These are phyloP conservation scores for Solidago caesia DNA, from an alignment of 129 eudicot species.

Conservation along the genomic window DNA sequence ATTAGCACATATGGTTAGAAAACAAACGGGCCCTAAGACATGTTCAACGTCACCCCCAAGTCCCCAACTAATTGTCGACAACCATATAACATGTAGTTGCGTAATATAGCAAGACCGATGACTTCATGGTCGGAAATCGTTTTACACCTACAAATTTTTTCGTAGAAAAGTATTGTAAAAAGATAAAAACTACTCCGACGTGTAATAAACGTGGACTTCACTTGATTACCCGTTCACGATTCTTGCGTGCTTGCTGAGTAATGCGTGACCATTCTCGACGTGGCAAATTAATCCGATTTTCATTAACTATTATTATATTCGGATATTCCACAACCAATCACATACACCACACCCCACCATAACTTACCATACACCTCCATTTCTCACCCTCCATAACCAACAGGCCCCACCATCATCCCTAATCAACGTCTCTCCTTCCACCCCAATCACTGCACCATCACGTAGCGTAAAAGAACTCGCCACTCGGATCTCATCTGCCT, in stretches of 20 bases:
- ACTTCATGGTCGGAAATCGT: too few relatives aligned
- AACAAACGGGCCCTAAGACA: too few relatives aligned
- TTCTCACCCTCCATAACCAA: not conserved
- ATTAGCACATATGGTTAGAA: too few relatives aligned
- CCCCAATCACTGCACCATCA: constrained; percentile 23
- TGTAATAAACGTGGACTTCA: constrained; percentile 25
- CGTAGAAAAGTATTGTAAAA: not conserved
- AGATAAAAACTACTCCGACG: constrained; percentile 7
- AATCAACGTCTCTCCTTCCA: constrained; percentile 30
- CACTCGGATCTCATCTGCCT: constrained; percentile 23
- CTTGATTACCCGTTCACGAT: constrained; percentile 25
- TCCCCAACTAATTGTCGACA: too few relatives aligned
- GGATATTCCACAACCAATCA: not conserved
- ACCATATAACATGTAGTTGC: too few relatives aligned
- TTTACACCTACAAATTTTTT: not conserved
- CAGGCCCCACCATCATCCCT: not conserved
- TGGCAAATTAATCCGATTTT: constrained; percentile 14
- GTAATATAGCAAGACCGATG: too few relatives aligned
- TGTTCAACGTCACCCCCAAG: too few relatives aligned
- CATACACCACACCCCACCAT: not conserved
- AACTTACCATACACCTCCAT: constrained; percentile 12
- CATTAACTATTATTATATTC: not conserved
- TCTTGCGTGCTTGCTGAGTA: constrained; percentile 19
- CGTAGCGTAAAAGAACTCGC: constrained; percentile 10
- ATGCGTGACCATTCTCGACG: constrained; percentile 4